A percentile compares a stretch with the other conserved stretches of the same genome.
These are phyloP conservation scores for Boehmeria nivea DNA, from an alignment of 306 rosid species.

Conservation along the genomic window DNA sequence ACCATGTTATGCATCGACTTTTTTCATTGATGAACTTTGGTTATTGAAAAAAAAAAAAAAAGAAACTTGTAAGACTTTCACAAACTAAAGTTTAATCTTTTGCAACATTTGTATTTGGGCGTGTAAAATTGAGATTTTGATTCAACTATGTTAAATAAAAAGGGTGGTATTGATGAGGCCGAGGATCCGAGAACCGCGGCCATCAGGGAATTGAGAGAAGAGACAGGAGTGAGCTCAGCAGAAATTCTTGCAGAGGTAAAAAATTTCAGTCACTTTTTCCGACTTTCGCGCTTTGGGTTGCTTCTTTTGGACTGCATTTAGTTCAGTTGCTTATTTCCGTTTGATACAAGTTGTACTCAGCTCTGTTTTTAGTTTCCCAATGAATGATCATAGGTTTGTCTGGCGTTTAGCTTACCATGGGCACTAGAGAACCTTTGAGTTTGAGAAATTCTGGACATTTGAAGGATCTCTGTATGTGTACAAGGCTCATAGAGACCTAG, in stretches of 20 bases:
- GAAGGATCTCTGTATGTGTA: too few relatives aligned
- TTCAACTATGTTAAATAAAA: conserved; percentile 6
- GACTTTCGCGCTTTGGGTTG: not conserved
- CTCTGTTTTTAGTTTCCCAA: not conserved
- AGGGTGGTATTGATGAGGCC: conserved; percentile 89
- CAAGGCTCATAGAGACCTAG: too few relatives aligned
- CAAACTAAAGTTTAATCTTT: not conserved
- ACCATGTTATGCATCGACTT: too few relatives aligned
- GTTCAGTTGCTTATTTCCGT: not conserved
- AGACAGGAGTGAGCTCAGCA: conserved; percentile 82
- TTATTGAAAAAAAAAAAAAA: too few relatives aligned
- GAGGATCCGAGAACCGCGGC: conserved; percentile 82
- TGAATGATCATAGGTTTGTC: too few relatives aligned
- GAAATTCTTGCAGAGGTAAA: conserved; percentile 73
- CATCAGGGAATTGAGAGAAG: conserved; percentile 76
- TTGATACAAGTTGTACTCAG: not conserved
- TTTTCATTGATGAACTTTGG: too few relatives aligned
- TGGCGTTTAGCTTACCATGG: too few relatives aligned
- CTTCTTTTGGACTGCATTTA: not conserved
- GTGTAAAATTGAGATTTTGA: not conserved
- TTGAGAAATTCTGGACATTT: too few relatives aligned
- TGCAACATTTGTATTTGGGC: conserved; percentile 6
- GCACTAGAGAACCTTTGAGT: too few relatives aligned
- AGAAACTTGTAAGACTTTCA: too few relatives aligned
- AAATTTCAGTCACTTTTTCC: not conserved